phyloP scores from a whole-genome alignment of 495 filamentous ascomycete species.

The Articulospora tetracladia region DNA sequence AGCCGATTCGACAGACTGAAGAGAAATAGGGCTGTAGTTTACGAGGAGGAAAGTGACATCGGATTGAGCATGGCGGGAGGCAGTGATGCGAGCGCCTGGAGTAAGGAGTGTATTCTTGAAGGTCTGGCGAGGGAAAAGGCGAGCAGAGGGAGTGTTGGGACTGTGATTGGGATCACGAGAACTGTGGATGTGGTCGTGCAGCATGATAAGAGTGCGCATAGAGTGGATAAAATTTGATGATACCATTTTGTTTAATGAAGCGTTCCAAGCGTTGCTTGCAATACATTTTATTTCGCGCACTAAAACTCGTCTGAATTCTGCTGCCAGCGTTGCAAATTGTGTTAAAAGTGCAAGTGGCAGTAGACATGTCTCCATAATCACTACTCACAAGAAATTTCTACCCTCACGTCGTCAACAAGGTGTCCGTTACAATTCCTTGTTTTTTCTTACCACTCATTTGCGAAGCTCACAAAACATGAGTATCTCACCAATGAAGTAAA shows the following conservation, averaged over 20 bases:
- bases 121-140: background rate
- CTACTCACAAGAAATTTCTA: no score
- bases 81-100: background rate
- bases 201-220: background rate
- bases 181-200: slow-evolving; percentile 4
- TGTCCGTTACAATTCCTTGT: no score
- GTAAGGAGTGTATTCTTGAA: slow-evolving; percentile 6
- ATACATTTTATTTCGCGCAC: background rate
- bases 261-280: background rate
- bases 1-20: background rate
- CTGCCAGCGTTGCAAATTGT: no score
- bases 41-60: background rate
- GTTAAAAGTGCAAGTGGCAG: no score
- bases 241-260: background rate
- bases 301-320: no score
- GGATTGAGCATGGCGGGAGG: background rate
- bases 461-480: no score
- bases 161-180: slow-evolving; percentile 3
- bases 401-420: no score
- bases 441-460: no score
- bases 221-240: background rate
- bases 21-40: background rate
- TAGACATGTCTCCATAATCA: no score
- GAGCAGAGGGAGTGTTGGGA: background rate
- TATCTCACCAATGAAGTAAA: no score